phyloP scores from a whole-genome alignment of 805 yeast genomes.

The Wickerhamiella azymoides region DNA sequence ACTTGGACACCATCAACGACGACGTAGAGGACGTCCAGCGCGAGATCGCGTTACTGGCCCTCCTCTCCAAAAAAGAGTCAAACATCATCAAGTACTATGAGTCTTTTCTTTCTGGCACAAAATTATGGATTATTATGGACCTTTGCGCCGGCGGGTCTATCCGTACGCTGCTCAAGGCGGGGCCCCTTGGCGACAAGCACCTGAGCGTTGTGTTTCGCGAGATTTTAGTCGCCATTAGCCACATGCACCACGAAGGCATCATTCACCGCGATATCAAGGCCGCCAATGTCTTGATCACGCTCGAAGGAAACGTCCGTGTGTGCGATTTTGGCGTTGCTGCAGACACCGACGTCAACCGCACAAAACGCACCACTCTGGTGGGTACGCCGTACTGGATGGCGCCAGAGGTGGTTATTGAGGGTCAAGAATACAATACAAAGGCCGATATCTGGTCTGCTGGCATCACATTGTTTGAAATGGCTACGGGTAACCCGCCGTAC shows the following conservation, averaged over 20 bases:
- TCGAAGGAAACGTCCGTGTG: slow-evolving; percentile 77
- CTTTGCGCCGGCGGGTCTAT: slow-evolving; percentile 93
- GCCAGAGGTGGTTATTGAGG: slow-evolving; percentile 34
- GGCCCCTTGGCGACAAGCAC: slow-evolving; percentile 72
- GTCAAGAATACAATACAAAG: slow-evolving; percentile 39
- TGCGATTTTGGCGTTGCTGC: slow-evolving; percentile 99
- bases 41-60: slow-evolving; percentile 77
- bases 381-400: slow-evolving; percentile 48
- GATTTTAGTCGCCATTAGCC: slow-evolving; percentile 57
- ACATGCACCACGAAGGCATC: slow-evolving; percentile 77
- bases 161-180: slow-evolving; percentile 73
- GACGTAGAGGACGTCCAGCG: slow-evolving; percentile 91
- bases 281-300: slow-evolving; percentile 80
- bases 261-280: slow-evolving; percentile 96
- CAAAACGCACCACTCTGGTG: slow-evolving; percentile 87
- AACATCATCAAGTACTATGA: slow-evolving; percentile 90
- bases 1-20: slow-evolving; percentile 83
- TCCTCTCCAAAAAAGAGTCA: slow-evolving; percentile 60
- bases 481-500: slow-evolving; percentile 96
- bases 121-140: slow-evolving; percentile 95
- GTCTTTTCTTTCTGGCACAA: slow-evolving; percentile 73
- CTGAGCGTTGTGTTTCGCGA: slow-evolving; percentile 80
- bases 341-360: slow-evolving; percentile 56
- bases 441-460: slow-evolving; percentile 98
- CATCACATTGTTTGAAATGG: slow-evolving; percentile 82